Base-by-base conservation (phyloP, 1,284 basidiomycete genomes). In the Melampsora americana region DNA sequence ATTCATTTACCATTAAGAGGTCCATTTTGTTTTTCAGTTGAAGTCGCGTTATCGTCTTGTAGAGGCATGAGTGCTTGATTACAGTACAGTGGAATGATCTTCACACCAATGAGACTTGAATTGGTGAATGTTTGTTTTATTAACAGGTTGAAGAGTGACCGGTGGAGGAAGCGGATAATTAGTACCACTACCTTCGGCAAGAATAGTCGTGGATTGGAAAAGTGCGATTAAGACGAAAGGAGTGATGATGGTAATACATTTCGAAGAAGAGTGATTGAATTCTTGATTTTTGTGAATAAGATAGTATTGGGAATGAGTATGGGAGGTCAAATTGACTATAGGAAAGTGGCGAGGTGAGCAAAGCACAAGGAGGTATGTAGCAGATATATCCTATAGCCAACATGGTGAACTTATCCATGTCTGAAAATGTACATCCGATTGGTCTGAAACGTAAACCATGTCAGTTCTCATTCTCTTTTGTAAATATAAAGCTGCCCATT, bases 51-150 rank as follows among this genome's bases (percentile, higher is more conserved):
- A 1, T 56, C 53, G 26, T 56, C 53, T 56, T 56, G 53, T 1
- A 56, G 53, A 14, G 53, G 53, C 53, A 56, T n/a, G 26, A 56
- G n/a, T 16, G 53, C 53, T 56, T 56, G 53, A 18, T 56, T 56
- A 14, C 53, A 56, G 26, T n/a, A 56, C n/a, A 56, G 53, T 23
- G 53, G 53, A 14, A 56, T 56, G 26, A 56, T 23, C 26, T 56
- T 56, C 26, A 28, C n/a, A 6, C 26, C 53, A 56, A 56, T 6
- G 7, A 18, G 11, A 23, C n/a, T 56, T 18, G 53, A 23, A 56
- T 56, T 56, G 5, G 53, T 23, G 12, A 20, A 56, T n/a, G 6
- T 56, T 56, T 56, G 53, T 11, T 42, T 42, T 42, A 7, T 28
- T 18, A 56, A 56, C 53, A n/a, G 53, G n/a, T 56, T 4, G n/a